Conservation (phyloP, 2,329 filamentous ascomycete genomes). For the Trichoderma koningiopsis region DNA sequence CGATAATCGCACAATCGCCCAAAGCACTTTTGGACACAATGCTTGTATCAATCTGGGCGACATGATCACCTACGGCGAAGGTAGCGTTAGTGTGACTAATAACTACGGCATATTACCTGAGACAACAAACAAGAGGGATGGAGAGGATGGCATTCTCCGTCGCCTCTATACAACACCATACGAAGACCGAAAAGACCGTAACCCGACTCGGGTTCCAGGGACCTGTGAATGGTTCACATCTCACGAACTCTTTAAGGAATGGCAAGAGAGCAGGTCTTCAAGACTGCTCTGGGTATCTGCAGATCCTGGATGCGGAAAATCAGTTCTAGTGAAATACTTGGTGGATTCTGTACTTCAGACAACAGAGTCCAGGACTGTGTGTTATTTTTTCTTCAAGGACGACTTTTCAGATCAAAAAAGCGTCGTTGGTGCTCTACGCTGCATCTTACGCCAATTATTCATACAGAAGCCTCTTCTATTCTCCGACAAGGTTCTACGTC, state of each 20-base stretch:
- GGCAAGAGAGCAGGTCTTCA: not conserved
- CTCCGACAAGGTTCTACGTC: constrained; percentile 29
- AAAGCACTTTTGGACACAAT: not conserved
- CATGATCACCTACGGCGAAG: no score
- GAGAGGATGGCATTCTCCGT: not conserved
- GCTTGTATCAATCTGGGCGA: not conserved
- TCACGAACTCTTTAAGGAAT: not conserved
- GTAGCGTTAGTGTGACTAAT: not conserved
- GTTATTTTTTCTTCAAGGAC: constrained; percentile 52
- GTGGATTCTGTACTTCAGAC: constrained; percentile 36
- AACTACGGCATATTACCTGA: not conserved
- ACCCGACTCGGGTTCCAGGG: not conserved
- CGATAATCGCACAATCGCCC: not conserved
- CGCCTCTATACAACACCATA: not conserved
- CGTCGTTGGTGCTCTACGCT: constrained; percentile 36
- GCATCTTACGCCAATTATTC: constrained; percentile 24
- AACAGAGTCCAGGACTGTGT: constrained; percentile 31
- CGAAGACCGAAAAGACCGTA: not conserved
- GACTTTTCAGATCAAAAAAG: constrained; percentile 42
- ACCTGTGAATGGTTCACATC: constrained; percentile 3
- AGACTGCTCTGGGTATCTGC: constrained; percentile 39
- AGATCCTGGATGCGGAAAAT: constrained; percentile 49
- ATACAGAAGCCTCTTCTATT: constrained; percentile 29
- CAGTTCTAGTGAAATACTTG: constrained; percentile 44
- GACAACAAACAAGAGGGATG: not conserved